Evolutionary conservation across 768 basidiomycete genomes (phyloP).

Genomic region (Suillus variegatus): DNA sequence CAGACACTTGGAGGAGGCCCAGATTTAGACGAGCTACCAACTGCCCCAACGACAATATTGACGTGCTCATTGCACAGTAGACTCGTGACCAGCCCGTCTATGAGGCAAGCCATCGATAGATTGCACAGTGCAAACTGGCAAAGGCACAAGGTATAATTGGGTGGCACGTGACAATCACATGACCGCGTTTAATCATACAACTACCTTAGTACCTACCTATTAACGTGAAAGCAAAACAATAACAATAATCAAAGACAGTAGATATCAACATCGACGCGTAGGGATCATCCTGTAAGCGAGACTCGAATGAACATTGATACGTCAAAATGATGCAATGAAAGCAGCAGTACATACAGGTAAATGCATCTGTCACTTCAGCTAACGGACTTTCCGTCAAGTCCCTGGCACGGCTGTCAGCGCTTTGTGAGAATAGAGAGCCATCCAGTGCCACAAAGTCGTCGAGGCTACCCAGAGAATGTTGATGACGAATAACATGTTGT

Average conservation of each 20-base stretch:
- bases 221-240: background rate
- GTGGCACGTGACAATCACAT: conserved; percentile 6
- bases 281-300: background rate
- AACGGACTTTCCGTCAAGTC: conserved; percentile 16
- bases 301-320: background rate
- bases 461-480: background rate
- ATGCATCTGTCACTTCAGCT: conserved; percentile 14
- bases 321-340: background rate
- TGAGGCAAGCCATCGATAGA: too few species aligned
- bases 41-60: background rate
- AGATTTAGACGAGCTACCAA: background rate
- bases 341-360: background rate
- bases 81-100: too few species aligned
- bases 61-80: too few species aligned
- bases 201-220: background rate
- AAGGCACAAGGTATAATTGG: background rate
- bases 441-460: background rate
- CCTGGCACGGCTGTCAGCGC: conserved; percentile 9
- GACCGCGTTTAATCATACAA: background rate
- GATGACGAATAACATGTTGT: background rate
- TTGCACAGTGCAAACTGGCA: background rate
- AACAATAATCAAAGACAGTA: background rate
- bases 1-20: background rate
- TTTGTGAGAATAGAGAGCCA: background rate
- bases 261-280: background rate